phyloP scores from a whole-genome alignment of 139 green algal genomes.

The Coelastrella sp. region DNA sequence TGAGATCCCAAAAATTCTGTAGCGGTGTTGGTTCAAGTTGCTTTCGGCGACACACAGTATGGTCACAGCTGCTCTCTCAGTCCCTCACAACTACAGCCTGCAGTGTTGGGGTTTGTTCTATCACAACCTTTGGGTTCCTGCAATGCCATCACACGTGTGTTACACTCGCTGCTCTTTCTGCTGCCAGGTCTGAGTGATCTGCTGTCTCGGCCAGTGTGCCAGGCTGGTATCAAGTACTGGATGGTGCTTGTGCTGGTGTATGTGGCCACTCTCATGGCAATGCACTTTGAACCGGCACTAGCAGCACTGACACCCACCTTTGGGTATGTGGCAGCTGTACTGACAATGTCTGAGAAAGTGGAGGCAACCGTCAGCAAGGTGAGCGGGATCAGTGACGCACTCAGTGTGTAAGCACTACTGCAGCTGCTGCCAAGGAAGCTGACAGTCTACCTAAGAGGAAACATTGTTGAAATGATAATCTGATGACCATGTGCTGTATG shows the following conservation, averaged over 20 bases:
- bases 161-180: background rate
- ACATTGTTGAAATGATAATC: no score
- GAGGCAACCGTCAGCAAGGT: conserved; percentile 58
- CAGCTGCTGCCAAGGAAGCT: background rate
- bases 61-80: no score
- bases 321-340: conserved; percentile 37
- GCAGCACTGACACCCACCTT: background rate
- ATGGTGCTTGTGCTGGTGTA: conserved; percentile 41
- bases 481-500: no score
- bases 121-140: background rate
- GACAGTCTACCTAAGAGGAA: background rate
- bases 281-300: background rate
- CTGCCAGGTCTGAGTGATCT: background rate
- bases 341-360: conserved; percentile 50
- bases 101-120: background rate
- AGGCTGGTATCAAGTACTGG: conserved; percentile 54
- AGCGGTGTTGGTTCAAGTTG: background rate
- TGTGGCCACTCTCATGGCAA: background rate
- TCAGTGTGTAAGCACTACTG: no score
- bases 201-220: background rate
- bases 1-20: background rate
- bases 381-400: no score
- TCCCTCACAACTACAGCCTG: no score
- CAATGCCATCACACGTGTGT: background rate
- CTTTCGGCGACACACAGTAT: no score